phyloP scores from a whole-genome alignment of 2,329 filamentous ascomycete species.

The Fusarium zealandicum region DNA sequence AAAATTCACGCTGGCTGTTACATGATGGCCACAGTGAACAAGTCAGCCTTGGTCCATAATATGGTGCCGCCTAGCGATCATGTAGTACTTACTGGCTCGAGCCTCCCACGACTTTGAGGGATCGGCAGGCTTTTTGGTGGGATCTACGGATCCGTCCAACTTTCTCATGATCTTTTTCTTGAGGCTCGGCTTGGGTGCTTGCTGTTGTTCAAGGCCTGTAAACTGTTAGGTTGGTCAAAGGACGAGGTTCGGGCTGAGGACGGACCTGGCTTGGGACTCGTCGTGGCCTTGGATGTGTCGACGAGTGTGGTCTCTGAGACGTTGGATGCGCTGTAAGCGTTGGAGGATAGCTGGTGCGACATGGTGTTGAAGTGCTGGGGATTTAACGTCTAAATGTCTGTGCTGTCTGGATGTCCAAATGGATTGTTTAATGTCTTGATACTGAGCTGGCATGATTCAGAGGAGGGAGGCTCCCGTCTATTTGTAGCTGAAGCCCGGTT shows the following conservation, averaged over 20 bases:
- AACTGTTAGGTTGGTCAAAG: conserved; percentile 3
- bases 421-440: conserved; percentile 14
- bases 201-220: conserved; percentile 9
- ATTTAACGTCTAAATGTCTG: not conserved
- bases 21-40: conserved; percentile 27
- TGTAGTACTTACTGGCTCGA: conserved; percentile 31
- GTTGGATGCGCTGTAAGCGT: conserved; percentile 31
- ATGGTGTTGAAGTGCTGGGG: conserved; percentile 12
- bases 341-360: conserved; percentile 30
- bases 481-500: conserved; percentile 25
- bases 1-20: conserved; percentile 14
- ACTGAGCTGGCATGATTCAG: not conserved
- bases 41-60: conserved; percentile 6
- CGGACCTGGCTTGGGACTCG: conserved; percentile 31
- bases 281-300: conserved; percentile 22
- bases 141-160: conserved; percentile 31
- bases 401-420: not conserved
- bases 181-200: conserved; percentile 24
- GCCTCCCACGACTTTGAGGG: conserved; percentile 40
- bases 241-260: not conserved
- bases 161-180: conserved; percentile 37
- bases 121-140: conserved; percentile 31
- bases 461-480: conserved; percentile 11
- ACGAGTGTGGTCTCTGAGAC: conserved; percentile 39
- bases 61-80: not conserved